Evolutionary conservation across 176 grass and related monocot species (phyloP).

Genomic region (Carex myosuroides): DNA sequence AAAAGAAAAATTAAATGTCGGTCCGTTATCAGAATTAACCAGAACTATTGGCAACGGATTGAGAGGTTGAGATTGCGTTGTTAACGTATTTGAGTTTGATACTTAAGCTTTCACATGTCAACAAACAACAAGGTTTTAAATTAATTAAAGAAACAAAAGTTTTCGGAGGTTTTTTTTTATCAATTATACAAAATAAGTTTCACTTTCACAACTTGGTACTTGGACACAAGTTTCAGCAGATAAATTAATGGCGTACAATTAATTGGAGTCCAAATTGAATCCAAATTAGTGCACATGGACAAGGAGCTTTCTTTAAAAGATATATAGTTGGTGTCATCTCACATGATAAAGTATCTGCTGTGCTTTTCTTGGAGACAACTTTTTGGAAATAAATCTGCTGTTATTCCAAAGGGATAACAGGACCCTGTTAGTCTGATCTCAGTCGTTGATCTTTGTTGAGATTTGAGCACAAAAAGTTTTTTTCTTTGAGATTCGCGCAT

Average conservation of each 20-base stretch:
- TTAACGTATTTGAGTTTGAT: background rate
- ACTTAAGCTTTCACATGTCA: background rate
- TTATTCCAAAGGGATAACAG: no score
- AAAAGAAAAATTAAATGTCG: no score
- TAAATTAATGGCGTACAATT: background rate
- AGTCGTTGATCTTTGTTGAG: no score
- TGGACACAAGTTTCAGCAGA: background rate
- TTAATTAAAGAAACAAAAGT: background rate
- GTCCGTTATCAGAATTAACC: no score
- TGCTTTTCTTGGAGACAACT: background rate
- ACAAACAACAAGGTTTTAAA: background rate
- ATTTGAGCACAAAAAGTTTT: no score
- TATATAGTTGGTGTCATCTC: background rate
- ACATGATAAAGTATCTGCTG: background rate
- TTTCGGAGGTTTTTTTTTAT: background rate
- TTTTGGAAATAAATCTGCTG: no score
- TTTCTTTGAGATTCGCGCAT: no score
- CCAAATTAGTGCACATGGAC: background rate
- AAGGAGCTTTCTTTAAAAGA: background rate
- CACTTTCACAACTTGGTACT: background rate
- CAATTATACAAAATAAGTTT: background rate
- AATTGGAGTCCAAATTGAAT: background rate
- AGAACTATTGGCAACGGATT: no score
- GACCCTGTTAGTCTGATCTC: no score
- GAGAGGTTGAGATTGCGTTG: background rate